phyloP scores from a whole-genome alignment of 164 flowering plant species.

The Vitis riparia region DNA sequence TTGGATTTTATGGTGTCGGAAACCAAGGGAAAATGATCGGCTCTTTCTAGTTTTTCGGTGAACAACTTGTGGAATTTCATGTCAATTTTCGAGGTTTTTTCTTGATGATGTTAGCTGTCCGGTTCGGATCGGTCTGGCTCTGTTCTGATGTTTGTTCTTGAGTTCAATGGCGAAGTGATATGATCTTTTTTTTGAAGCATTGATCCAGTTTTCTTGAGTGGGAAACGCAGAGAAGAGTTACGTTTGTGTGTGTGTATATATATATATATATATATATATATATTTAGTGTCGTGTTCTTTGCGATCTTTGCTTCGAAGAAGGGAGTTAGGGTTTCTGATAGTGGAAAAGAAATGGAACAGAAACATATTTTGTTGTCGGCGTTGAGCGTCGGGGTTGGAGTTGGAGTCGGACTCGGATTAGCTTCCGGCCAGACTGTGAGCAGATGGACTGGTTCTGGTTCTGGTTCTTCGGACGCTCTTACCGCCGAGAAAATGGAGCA shows the following conservation, averaged over 20 bases:
- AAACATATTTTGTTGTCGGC: conserved; percentile 79
- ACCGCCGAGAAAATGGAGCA: conserved; percentile 59
- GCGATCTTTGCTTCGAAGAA: not conserved
- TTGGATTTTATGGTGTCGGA: conserved; percentile 3
- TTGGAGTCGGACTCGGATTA: conserved; percentile 84
- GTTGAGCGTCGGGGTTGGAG: conserved; percentile 80
- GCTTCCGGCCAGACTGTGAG: conserved; percentile 69
- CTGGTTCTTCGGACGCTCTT: conserved; percentile 29
- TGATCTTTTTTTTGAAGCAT: too few relatives aligned
- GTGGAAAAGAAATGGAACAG: conserved; percentile 53
- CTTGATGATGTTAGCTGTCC: not conserved
- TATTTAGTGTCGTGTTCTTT: not conserved
- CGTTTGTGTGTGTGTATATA: too few relatives aligned
- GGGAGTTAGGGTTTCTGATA: not conserved
- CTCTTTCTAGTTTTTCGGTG: too few relatives aligned
- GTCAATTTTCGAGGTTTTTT: not conserved
- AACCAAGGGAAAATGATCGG: too few relatives aligned
- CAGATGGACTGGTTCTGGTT: conserved; percentile 49
- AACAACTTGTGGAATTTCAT: too few relatives aligned
- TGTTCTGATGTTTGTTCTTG: too few relatives aligned
- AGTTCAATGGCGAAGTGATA: too few relatives aligned
- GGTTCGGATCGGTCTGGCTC: too few relatives aligned
- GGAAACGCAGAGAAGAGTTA: too few relatives aligned
- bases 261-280: too few relatives aligned
- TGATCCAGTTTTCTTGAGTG: too few relatives aligned